These are phyloP conservation scores for Phytophthora brassicae DNA, from an alignment of 352 stramenopile species.

Conservation along the genomic window DNA sequence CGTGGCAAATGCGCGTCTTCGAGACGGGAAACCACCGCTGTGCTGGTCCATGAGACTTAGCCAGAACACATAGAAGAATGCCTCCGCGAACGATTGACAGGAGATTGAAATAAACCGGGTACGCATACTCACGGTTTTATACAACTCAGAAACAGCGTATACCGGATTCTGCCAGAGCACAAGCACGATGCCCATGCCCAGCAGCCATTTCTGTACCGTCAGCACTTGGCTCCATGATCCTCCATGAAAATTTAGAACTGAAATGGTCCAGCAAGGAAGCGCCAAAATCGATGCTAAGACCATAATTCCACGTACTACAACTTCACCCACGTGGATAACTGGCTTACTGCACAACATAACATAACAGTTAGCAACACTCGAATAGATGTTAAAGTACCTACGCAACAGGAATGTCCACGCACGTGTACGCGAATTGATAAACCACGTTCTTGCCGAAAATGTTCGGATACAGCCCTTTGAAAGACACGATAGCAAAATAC, in stretches of 20 bases:
- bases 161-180: slow-evolving; percentile 86
- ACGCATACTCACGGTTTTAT: slow-evolving; percentile 50
- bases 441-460: slow-evolving; percentile 59
- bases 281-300: slow-evolving; percentile 60
- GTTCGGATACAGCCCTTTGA: slow-evolving; percentile 78
- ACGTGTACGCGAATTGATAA: slow-evolving; percentile 86
- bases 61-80: slow-evolving; percentile 82
- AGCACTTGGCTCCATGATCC: slow-evolving; percentile 56
- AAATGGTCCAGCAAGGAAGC: slow-evolving; percentile 74
- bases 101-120: slow-evolving; percentile 65
- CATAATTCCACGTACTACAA: slow-evolving; percentile 62
- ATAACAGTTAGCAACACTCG: background rate
- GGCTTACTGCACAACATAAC: slow-evolving; percentile 53
- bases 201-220: slow-evolving; percentile 71
- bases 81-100: slow-evolving; percentile 70
- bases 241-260: slow-evolving; percentile 54
- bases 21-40: slow-evolving; percentile 40
- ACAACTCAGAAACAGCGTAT: slow-evolving; percentile 64
- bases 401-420: slow-evolving; percentile 20
- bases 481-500: slow-evolving; percentile 64
- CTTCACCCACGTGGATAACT: slow-evolving; percentile 64
- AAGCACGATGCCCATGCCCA: slow-evolving; percentile 68
- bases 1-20: slow-evolving; percentile 22
- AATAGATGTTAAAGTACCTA: background rate
- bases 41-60: slow-evolving; percentile 82